Evolutionary conservation across 441 rosid species (phyloP).

Genomic region (Bruguiera hainesii): DNA sequence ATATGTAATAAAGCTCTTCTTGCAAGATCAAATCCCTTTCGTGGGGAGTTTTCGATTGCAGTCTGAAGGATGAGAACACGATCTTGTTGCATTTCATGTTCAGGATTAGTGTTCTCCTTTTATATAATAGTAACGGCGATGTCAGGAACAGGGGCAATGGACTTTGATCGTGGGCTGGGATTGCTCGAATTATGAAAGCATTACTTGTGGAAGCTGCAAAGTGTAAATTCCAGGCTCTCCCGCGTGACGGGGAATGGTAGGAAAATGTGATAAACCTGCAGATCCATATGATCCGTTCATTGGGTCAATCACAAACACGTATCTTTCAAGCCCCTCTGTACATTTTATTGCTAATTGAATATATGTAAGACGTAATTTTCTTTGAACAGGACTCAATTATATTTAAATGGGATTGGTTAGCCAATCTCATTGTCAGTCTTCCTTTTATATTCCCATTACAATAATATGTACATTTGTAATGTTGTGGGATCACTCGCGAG

Average conservation of each 20-base stretch:
- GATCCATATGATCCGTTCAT: background rate
- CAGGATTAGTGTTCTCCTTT: too few species aligned
- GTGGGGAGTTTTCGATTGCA: too few species aligned
- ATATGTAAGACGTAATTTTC: background rate
- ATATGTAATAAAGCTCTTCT: too few species aligned
- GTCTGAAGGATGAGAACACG: too few species aligned
- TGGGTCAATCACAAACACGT: background rate
- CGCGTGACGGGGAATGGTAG: background rate
- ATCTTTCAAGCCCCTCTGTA: background rate
- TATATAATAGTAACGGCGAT: too few species aligned
- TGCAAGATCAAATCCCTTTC: too few species aligned
- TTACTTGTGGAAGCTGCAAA: conserved; percentile 10
- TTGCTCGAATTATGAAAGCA: background rate
- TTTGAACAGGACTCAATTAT: background rate
- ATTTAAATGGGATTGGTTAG: background rate
- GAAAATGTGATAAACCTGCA: conserved; percentile 1
- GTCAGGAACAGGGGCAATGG: background rate
- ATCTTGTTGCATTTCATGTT: too few species aligned
- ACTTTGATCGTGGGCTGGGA: background rate
- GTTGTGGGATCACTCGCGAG: too few species aligned
- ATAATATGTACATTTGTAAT: too few species aligned
- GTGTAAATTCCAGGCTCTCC: conserved; percentile 6
- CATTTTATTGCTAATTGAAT: background rate
- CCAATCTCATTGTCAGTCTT: background rate
- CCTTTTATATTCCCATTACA: too few species aligned